Evolutionary conservation across 192 early-diverging fungal species (phyloP).

Genomic region (Coemansia sp.): DNA sequence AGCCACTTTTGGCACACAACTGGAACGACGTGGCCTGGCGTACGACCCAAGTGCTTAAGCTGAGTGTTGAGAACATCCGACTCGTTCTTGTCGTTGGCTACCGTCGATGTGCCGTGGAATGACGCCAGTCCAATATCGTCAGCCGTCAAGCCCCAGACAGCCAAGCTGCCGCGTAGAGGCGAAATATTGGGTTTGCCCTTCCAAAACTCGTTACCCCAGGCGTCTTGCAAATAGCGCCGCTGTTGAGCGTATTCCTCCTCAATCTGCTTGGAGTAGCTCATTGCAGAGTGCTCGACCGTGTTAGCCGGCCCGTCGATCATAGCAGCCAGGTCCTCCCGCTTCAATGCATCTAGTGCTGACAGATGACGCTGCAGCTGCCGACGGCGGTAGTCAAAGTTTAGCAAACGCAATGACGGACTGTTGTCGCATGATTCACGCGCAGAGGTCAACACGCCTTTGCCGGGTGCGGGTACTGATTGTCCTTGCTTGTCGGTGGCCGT

Average conservation of each 20-base stretch:
- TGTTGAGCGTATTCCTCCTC: constrained; percentile 1
- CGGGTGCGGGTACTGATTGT: constrained; percentile 89
- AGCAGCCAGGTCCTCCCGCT: constrained; percentile 5
- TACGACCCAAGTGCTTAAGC: constrained; percentile 82
- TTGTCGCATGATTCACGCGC: constrained; percentile 66
- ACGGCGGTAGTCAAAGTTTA: constrained; percentile 83
- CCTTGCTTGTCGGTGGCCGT: constrained; percentile 96
- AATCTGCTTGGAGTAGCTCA: neutral
- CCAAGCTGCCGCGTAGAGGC: constrained; percentile 84
- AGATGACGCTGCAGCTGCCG: constrained; percentile 62
- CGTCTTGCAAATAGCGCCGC: constrained; percentile 36
- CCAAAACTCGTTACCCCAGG: constrained; percentile 86
- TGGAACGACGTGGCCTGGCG: constrained; percentile 78
- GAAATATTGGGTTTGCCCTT: constrained; percentile 72
- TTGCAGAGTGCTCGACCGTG: neutral
- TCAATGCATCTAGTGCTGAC: constrained; percentile 9
- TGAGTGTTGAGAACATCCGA: constrained; percentile 87
- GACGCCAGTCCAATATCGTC: constrained; percentile 92
- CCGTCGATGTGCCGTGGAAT: constrained; percentile 94
- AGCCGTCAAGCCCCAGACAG: constrained; percentile 80
- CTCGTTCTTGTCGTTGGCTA: constrained; percentile 97
- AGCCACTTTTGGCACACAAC: constrained; percentile 89
- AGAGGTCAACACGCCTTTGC: constrained; percentile 86
- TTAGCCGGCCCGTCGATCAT: neutral
- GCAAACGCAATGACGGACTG: constrained; percentile 57